Conservation (phyloP, 805 yeast genomes). For the Starmerella apis region DNA sequence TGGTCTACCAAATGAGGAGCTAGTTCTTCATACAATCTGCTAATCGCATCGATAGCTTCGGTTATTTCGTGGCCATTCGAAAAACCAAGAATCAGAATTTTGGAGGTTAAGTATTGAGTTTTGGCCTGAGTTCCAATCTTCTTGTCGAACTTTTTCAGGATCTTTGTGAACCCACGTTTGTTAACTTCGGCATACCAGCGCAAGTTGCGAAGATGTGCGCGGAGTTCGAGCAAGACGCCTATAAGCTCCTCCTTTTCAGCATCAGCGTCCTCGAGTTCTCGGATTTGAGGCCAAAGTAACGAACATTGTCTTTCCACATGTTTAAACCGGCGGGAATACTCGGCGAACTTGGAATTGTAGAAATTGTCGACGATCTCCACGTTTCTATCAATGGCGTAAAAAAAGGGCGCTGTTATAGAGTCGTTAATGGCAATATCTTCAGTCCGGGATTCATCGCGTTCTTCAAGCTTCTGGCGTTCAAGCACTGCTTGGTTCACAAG, state of each 20-base stretch:
- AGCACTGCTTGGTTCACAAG: conserved; percentile 55
- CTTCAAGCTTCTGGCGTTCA: conserved; percentile 27
- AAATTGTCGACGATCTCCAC: conserved; percentile 73
- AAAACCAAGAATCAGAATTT: conserved; percentile 65
- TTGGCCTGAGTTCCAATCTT: conserved; percentile 56
- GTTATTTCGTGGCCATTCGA: conserved; percentile 58
- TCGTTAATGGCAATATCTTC: conserved; percentile 11
- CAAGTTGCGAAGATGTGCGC: conserved; percentile 66
- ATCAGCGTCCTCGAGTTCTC: conserved; percentile 30
- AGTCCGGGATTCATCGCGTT: background rate
- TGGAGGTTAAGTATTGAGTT: conserved; percentile 47
- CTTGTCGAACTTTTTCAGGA: conserved; percentile 81
- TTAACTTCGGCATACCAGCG: conserved; percentile 93
- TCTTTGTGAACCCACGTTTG: conserved; percentile 79
- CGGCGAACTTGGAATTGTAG: conserved; percentile 60
- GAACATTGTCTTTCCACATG: conserved; percentile 29
- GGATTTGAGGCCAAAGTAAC: conserved; percentile 12
- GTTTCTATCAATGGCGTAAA: conserved; percentile 67
- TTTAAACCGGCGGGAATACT: conserved; percentile 60
- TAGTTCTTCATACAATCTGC: conserved; percentile 25
- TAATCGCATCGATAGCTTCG: conserved; percentile 37
- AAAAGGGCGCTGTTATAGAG: conserved; percentile 38
- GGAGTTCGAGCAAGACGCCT: conserved; percentile 61
- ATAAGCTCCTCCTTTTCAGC: conserved; percentile 56
- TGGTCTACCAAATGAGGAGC: conserved; percentile 25